Evolutionary conservation across 169 alveolate genomes (phyloP).

Genomic region (Babesia divergens): DNA sequence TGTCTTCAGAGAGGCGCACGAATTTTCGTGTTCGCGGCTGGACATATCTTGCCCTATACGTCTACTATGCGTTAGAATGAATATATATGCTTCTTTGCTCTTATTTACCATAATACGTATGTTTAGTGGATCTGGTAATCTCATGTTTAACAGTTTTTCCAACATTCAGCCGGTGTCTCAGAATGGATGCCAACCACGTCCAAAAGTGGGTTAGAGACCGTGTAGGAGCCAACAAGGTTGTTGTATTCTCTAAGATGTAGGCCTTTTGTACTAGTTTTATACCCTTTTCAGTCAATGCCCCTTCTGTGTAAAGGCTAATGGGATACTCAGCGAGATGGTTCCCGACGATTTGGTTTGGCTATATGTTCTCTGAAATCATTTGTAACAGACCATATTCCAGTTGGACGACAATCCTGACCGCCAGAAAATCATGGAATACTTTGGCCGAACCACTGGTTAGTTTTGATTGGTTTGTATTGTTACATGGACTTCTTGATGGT

Average conservation of each 20-base stretch:
- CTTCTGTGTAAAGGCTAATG: constrained; percentile 58
- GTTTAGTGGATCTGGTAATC: neutral
- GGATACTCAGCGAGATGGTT: constrained; percentile 6
- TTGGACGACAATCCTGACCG: constrained; percentile 40
- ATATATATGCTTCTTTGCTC: neutral
- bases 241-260: constrained; percentile 53
- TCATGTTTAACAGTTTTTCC: neutral
- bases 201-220: constrained; percentile 27
- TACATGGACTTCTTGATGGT: too few relatives aligned
- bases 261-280: neutral
- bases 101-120: neutral
- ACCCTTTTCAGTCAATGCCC: constrained; percentile 51
- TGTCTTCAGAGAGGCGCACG: too few relatives aligned
- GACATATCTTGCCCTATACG: too few relatives aligned
- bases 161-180: neutral
- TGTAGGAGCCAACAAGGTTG: constrained; percentile 32
- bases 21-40: too few relatives aligned
- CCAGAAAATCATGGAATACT: constrained; percentile 45
- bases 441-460: constrained; percentile 49
- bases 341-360: constrained; percentile 45
- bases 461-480: too few relatives aligned
- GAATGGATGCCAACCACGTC: constrained; percentile 21
- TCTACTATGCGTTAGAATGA: too few relatives aligned
- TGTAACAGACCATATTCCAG: constrained; percentile 35
- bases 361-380: neutral